Percentiles rank a stretch among this genome's conserved stretches.
Conservation (phyloP, 768 basidiomycete genomes). For the Lentinula edodes region DNA sequence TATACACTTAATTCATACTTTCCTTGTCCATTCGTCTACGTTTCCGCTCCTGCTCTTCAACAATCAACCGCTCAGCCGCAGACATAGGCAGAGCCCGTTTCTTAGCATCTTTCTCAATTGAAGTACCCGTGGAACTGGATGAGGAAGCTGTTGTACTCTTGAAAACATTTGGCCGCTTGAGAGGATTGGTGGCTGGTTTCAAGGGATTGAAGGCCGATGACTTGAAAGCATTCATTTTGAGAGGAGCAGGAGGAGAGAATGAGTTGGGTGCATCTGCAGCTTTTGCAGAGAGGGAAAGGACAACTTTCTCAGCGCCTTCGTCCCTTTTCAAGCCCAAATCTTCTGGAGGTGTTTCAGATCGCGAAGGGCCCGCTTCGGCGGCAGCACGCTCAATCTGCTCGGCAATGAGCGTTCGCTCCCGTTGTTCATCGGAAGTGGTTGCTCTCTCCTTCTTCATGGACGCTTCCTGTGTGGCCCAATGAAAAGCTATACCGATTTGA, state of each 20-base stretch:
- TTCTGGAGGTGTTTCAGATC: slow-evolving; percentile 28
- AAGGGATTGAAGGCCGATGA: slow-evolving; percentile 46
- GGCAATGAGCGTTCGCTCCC: slow-evolving; percentile 82
- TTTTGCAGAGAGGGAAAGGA: slow-evolving; percentile 55
- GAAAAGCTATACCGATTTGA: slow-evolving; percentile 6
- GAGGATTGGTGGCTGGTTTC: slow-evolving; percentile 47
- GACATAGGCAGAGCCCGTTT: slow-evolving; percentile 60
- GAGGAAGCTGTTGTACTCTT: slow-evolving; percentile 41
- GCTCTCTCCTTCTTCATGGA: slow-evolving; percentile 88
- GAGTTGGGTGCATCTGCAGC: slow-evolving; percentile 27
- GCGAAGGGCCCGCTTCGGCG: slow-evolving; percentile 34
- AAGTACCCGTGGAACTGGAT: slow-evolving; percentile 25
- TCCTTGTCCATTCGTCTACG: slow-evolving; percentile 67
- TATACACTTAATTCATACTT: neutral
- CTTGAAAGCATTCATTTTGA: slow-evolving; percentile 66
- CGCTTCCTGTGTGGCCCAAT: slow-evolving; percentile 50
- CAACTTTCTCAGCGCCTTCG: slow-evolving; percentile 67
- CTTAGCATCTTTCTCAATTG: slow-evolving; percentile 50
- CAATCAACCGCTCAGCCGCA: slow-evolving; percentile 80
- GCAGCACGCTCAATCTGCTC: slow-evolving; percentile 93
- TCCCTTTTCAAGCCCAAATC: slow-evolving; percentile 69
- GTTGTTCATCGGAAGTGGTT: slow-evolving; percentile 89
- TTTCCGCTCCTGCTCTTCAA: slow-evolving; percentile 91
- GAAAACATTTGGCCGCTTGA: slow-evolving; percentile 74
- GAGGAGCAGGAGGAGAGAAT: slow-evolving; percentile 16